These are phyloP conservation scores for Penicillium lividum DNA, from an alignment of 495 filamentous ascomycete species.

Conservation along the genomic window DNA sequence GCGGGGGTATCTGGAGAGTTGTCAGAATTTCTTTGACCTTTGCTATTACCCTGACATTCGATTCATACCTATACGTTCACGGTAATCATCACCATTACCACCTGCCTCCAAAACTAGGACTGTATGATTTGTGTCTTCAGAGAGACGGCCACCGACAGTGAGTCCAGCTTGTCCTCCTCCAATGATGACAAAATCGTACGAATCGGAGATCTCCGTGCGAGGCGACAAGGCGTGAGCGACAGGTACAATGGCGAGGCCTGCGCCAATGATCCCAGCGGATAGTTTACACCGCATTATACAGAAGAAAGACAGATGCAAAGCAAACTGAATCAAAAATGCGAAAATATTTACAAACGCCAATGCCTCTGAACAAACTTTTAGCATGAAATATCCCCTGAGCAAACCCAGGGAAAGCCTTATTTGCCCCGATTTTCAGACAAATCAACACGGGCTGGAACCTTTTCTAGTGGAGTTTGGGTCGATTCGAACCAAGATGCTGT, in stretches of 20 bases:
- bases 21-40: constrained; percentile 3
- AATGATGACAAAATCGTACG: constrained; percentile 51
- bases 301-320: too few relatives aligned
- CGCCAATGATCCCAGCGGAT: neutral
- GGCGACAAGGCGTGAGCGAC: constrained; percentile 25
- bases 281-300: neutral
- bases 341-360: neutral
- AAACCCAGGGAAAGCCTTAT: neutral
- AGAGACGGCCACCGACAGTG: constrained; percentile 27
- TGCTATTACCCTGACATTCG: neutral
- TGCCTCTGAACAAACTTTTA: neutral
- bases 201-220: constrained; percentile 29
- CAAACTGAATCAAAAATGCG: neutral
- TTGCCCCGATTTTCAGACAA: neutral
- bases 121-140: constrained; percentile 31
- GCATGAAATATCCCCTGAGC: neutral
- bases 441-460: neutral
- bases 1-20: constrained; percentile 30
- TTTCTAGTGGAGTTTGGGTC: neutral
- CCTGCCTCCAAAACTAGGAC: constrained; percentile 50
- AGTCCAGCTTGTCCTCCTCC: constrained; percentile 46
- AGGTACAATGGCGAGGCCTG: constrained; percentile 5
- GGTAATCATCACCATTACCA: constrained; percentile 35
- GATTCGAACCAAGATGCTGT: neutral
- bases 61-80: constrained; percentile 32